Evolutionary conservation across 768 basidiomycete species (phyloP).

Genomic region (Lactarius quietus): DNA sequence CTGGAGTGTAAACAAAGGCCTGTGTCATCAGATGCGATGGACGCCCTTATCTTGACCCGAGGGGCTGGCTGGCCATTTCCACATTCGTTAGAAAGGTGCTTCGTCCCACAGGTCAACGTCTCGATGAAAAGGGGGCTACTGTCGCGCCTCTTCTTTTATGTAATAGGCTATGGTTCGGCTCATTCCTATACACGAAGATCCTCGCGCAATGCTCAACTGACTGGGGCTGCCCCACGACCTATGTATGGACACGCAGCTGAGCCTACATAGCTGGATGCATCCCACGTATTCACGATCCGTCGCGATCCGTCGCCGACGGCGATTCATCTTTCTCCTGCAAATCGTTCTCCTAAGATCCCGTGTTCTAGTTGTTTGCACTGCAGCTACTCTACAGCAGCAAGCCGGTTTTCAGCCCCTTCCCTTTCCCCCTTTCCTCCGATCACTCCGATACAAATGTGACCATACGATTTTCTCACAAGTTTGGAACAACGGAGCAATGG

Average conservation of each 20-base stretch:
- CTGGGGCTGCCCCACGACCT: neutral
- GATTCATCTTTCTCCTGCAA: neutral
- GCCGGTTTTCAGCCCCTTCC: neutral
- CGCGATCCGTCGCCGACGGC: neutral
- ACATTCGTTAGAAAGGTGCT: neutral
- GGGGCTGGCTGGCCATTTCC: neutral
- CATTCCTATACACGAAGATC: neutral
- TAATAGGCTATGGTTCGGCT: neutral
- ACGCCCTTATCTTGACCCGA: slow-evolving; percentile 4
- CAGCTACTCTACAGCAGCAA: neutral
- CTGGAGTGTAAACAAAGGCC: neutral
- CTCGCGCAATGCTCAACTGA: neutral
- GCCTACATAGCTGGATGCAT: neutral
- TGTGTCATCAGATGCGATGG: neutral
- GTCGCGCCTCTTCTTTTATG: slow-evolving; percentile 1
- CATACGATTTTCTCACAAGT: too few species aligned
- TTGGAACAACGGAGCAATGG: neutral
- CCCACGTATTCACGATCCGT: neutral
- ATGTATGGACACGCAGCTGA: neutral
- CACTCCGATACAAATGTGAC: neutral
- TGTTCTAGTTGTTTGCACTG: neutral
- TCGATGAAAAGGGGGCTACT: neutral
- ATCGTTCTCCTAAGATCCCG: neutral
- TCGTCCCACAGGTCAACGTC: neutral
- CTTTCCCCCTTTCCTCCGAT: neutral